These are phyloP conservation scores for Cercospora sesami DNA, from an alignment of 2,329 filamentous ascomycete species.

Conservation along the genomic window DNA sequence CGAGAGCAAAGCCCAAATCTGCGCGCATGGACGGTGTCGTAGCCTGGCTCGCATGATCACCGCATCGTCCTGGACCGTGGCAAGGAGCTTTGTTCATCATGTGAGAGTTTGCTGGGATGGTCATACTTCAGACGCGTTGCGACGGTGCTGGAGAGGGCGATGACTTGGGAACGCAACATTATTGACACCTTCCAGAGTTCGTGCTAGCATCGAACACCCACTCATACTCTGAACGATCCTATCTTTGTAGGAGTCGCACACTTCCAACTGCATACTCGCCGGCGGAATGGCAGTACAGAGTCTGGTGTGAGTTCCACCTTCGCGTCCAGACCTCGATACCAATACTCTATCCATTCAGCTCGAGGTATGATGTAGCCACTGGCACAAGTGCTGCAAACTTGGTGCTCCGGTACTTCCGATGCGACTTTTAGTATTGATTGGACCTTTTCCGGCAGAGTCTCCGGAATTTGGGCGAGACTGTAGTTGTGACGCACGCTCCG, in stretches of 20 bases:
- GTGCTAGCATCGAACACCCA: not conserved
- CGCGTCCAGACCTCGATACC: slow-evolving; percentile 33
- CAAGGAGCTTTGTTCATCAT: not conserved
- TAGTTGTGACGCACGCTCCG: slow-evolving; percentile 30
- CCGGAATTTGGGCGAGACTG: slow-evolving; percentile 32
- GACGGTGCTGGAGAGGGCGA: not conserved
- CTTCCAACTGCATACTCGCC: slow-evolving; percentile 37
- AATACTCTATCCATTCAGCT: slow-evolving; percentile 43
- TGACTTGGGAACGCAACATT: not conserved
- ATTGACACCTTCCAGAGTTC: not conserved
- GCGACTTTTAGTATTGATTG: slow-evolving; percentile 28
- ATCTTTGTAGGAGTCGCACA: slow-evolving; percentile 34
- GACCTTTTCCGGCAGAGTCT: slow-evolving; percentile 27
- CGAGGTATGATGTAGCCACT: slow-evolving; percentile 35
- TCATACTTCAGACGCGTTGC: not conserved
- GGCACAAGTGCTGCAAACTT: slow-evolving; percentile 38
- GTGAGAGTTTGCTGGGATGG: not conserved
- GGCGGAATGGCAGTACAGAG: slow-evolving; percentile 37
- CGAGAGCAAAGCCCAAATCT: not conserved
- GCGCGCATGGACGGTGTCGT: not conserved
- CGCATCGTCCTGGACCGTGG: not conserved
- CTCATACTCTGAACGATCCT: slow-evolving; percentile 23
- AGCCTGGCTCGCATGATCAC: not conserved
- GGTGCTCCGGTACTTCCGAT: slow-evolving; percentile 26
- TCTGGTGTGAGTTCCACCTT: slow-evolving; percentile 33